Evolutionary conservation across 768 basidiomycete species (phyloP), one percentile per base, ranked within the genome.

Genomic region (Pleurotus sapidus): DNA sequence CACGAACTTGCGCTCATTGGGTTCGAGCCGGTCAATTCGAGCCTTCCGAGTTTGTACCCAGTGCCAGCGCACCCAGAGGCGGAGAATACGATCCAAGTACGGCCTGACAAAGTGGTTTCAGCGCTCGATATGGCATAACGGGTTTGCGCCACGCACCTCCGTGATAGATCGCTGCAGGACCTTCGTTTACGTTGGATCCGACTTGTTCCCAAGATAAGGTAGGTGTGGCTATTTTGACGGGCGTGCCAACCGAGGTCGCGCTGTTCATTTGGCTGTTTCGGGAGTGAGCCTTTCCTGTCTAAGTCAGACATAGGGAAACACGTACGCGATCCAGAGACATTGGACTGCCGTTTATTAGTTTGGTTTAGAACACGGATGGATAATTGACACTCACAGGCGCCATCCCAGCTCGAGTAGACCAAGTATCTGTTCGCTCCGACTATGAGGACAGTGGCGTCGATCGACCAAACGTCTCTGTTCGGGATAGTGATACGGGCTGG

Each of bases 401-500:
- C 70, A 56, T 72, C 70, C 66, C 66, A 72, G 40, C 65, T 67
- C 3, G 70, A 72, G 49, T 71, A 72, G 0, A 74, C 70, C 8
- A 72, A 58, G 43, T 74, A 74, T 5, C 59, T 56, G 8, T 59
- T 65, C 1, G 61, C 38, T 9, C 64, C 63, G 14, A 66, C 17
- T 15, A 70, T 56, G 15, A 72, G 57, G 1, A 73, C 61, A 5
- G 70, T 74, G 6, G 65, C 67, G 49, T 74, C 72, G 46, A 74
- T 73, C 12, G 68, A 65, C 72, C 70, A 71, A 5, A 71, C 71
- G 54, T 74, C 72, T 8, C 71, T 61, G 50, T 68, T 68, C 3
- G 70, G 71, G 17, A 71, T 69, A 5, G 49, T 61, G 30, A 73
- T 68, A 20, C 71, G 70, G 2, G 61, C 68, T 70, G 42, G 20